Evolutionary conservation across 495 filamentous ascomycete genomes (phyloP), one percentile per base, ranked within the genome.

Genomic region (Neurospora pannonica): DNA sequence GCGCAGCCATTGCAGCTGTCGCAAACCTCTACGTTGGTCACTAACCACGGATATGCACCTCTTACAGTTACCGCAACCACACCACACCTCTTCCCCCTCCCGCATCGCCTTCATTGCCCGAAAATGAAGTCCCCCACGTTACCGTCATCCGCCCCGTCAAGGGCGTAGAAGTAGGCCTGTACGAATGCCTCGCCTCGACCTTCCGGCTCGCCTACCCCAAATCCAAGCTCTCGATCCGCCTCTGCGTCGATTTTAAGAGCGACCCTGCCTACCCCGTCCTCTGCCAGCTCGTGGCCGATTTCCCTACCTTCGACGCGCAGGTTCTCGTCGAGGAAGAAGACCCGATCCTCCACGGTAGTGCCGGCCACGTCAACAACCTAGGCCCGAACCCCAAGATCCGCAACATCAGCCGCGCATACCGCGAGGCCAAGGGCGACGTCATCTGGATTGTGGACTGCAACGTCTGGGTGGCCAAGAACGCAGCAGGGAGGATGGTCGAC

Each of bases 371-470:
- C 46, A 84, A 90, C 74, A 87, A 88, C 71, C 85, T 99, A 70
- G 97, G 97, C 0, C 97, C 97, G 5, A 99, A 99, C 81, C 97
- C 97, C 13, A 99, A 99, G 84, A 97, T 99, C 78, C 88, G 97
- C 31, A 99, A 98, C 78, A 92, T 98, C 89, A 98, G 95, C 77
- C 89, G 94, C 24, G 95, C 92, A 6, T 99, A 97, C 78, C 85
- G 97, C n/a, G 97, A 98, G 80, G 94, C 95, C 0, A 93, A 92
- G 74, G 93, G 93, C 0, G 94, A 98, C 79, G 89, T 98, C 69
- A 85, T 98, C 34, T 99, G 97, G 97, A 90, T 97, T 67, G 89
- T 97, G 34, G 97, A 99, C 81, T 97, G 94, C 83, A 99, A 99
- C 79, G 89, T 98, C 54, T 99, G 97, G 97, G 87, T 98, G 38